Conservation (phyloP, 2,329 filamentous ascomycete species). For the Colletotrichum sidae region DNA sequence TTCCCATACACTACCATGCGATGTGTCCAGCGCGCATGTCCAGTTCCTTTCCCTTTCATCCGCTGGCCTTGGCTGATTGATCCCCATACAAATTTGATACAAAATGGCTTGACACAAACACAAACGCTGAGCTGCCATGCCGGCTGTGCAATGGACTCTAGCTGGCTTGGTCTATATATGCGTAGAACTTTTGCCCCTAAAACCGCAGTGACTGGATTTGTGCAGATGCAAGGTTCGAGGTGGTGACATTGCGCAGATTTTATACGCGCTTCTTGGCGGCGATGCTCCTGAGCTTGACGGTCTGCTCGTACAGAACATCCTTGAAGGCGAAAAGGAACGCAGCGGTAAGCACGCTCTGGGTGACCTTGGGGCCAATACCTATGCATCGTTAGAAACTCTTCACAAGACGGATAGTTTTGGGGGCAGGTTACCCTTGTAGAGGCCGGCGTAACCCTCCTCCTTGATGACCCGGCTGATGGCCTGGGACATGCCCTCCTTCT, state of each 20-base stretch:
- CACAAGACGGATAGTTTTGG: not conserved
- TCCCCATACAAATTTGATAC: conserved; percentile 25
- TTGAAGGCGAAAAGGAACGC: conserved; percentile 98
- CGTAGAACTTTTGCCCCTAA: conserved; percentile 12
- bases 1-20: conserved; percentile 20
- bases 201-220: not conserved
- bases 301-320: conserved; percentile 91
- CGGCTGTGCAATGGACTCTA: conserved; percentile 14
- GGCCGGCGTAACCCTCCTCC: conserved; percentile 90
- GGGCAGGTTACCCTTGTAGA: conserved; percentile 79
- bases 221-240: conserved; percentile 41
- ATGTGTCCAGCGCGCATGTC: conserved; percentile 11
- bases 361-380: conserved; percentile 97
- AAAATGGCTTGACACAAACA: conserved; percentile 8
- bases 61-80: conserved; percentile 11
- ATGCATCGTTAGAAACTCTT: conserved; percentile 36
- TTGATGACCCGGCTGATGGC: conserved; percentile 82
- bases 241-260: not conserved
- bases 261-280: conserved; percentile 52
- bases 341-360: conserved; percentile 95
- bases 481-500: conserved; percentile 82
- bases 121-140: conserved; percentile 26
- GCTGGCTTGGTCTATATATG: conserved; percentile 30
- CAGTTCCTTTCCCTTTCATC: conserved; percentile 5
- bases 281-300: conserved; percentile 70